Evolutionary conservation across 805 yeast genomes (phyloP), one percentile per base, ranked within the genome.

Genomic region (Wickerhamiella galacta): DNA sequence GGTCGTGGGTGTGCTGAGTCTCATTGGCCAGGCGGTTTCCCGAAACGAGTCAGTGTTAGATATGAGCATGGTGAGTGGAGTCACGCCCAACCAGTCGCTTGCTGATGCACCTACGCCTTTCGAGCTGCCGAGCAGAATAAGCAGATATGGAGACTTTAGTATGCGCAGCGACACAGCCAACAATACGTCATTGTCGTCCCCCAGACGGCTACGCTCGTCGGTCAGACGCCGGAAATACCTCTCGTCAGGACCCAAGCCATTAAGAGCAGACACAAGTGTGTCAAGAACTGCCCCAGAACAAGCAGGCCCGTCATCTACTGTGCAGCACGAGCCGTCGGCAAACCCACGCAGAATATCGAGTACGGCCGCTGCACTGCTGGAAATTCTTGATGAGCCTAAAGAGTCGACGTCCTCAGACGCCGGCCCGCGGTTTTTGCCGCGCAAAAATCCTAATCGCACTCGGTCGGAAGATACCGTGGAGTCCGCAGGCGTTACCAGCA

Each of bases 1-100:
- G 49, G 65, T 74, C 42, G 83, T 75, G 48, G 92, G 90, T 6
- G 87, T 80, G 1, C 49, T 74, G 39, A 68, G 83, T 4, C 53
- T 79, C 12, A 58, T 68, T 38, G 56, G 58, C 14, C 65, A 61
- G 39, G 49, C 48, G 2, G 46, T 42, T 18, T 35, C 42, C 27
- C 44, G 44, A 16, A 39, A 45, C 31, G 51, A 46, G 35, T 38
- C 44, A 14, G 38, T 45, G 5, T 32, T 45, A 4, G 49, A 46
- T 30, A 31, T 46, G 18, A 30, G 30, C 18, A 25, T 16, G 11
- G 16, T 33, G 17, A 16, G 28, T 15, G 26, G 26, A 6, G 25
- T 11, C 12, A 25, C 28, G 17, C 14, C 28, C 7, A 25, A 25
- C 18, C 12, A 16, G 9, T 14, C 28, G 7, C 18, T 25, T 6